A percentile compares a stretch with the other conserved stretches of the same genome.
These are phyloP conservation scores for Xylariaceae sp. DNA, from an alignment of 2,329 filamentous ascomycete species.

Conservation along the genomic window DNA sequence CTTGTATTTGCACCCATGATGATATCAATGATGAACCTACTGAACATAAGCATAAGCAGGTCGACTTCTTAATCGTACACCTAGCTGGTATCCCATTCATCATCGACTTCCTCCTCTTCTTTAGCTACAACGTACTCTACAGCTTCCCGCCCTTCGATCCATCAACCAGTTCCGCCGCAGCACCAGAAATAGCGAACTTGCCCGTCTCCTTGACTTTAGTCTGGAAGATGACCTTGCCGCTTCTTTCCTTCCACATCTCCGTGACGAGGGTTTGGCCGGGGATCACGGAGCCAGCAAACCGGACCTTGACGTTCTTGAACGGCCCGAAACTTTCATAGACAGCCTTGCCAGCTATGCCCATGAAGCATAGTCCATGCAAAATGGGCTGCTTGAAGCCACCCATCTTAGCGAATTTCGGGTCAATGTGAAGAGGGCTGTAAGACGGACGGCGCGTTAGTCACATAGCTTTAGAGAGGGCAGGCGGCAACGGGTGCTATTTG, in stretches of 20 bases:
- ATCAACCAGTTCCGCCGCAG: constrained; percentile 72
- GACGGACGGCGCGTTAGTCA: constrained; percentile 8
- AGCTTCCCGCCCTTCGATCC: constrained; percentile 41
- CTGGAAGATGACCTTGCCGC: constrained; percentile 78
- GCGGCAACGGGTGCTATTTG: neutral
- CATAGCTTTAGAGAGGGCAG: neutral
- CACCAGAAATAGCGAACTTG: constrained; percentile 83
- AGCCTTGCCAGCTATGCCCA: constrained; percentile 90
- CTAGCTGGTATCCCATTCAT: neutral
- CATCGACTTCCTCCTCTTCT: neutral
- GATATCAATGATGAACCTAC: neutral
- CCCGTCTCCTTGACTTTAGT: constrained; percentile 90
- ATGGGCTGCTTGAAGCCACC: constrained; percentile 95
- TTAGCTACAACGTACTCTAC: constrained; percentile 19
- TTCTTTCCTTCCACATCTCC: constrained; percentile 89
- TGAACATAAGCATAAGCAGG: neutral
- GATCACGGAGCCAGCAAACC: constrained; percentile 84
- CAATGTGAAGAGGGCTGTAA: constrained; percentile 82
- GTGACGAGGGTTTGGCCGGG: constrained; percentile 90
- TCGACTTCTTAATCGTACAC: neutral
- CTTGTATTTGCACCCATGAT: neutral
- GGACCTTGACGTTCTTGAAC: constrained; percentile 91
- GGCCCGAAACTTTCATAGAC: constrained; percentile 83
- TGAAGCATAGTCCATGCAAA: constrained; percentile 94
- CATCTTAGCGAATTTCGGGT: constrained; percentile 91